These are phyloP conservation scores for Hemisphaericaspora nanyangensis DNA, from an alignment of 805 yeast species.

Conservation along the genomic window DNA sequence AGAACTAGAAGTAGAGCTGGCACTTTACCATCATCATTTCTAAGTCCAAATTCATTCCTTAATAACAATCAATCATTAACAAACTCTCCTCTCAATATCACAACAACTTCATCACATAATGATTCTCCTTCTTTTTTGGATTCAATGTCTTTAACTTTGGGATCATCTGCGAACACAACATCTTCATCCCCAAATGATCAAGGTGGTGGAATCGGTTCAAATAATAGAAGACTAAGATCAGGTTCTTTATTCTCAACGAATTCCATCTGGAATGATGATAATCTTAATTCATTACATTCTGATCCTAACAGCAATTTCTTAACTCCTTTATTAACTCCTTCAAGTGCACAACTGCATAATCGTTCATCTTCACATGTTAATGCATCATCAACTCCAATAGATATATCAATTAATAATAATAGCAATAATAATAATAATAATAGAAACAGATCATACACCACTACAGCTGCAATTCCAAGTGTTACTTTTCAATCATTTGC, in stretches of 20 bases:
- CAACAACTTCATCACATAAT: slow-evolving; percentile 33
- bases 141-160: slow-evolving; percentile 3
- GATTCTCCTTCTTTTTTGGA: slow-evolving; percentile 25
- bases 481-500: slow-evolving; percentile 6
- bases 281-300: slow-evolving; percentile 13
- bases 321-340: not conserved
- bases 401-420: slow-evolving; percentile 6
- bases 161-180: not conserved
- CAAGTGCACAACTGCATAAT: not conserved
- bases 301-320: slow-evolving; percentile 5
- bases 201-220: not conserved
- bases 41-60: slow-evolving; percentile 7
- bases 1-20: slow-evolving; percentile 69
- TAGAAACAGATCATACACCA: slow-evolving; percentile 51
- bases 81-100: slow-evolving; percentile 6
- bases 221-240: slow-evolving; percentile 45
- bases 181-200: not conserved
- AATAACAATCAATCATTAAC: slow-evolving; percentile 3
- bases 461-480: slow-evolving; percentile 34
- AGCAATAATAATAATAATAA: slow-evolving; percentile 1
- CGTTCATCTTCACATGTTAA: not conserved
- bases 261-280: slow-evolving; percentile 60
- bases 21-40: slow-evolving; percentile 65
- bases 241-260: slow-evolving; percentile 49
- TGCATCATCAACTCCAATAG: not conserved